phyloP scores from a whole-genome alignment of 441 rosid species.

The Raphanus hybrid region DNA sequence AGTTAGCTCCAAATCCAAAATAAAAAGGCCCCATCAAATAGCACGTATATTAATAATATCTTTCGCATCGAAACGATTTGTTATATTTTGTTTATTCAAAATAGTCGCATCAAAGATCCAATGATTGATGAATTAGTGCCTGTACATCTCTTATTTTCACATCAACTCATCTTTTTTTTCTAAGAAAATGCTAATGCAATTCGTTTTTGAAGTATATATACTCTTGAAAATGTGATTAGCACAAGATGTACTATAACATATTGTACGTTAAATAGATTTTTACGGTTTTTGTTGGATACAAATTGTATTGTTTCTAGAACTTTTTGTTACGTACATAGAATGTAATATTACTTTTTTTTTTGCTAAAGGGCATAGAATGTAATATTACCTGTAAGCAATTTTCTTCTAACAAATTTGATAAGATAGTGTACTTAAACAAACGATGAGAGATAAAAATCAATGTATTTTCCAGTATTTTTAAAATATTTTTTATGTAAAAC shows the following conservation, averaged over 20 bases:
- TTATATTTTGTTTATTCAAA: slow-evolving; percentile 26
- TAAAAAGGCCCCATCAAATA: slow-evolving; percentile 33
- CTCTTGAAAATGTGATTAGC: neutral
- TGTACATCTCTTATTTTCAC: slow-evolving; percentile 7
- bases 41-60: slow-evolving; percentile 16
- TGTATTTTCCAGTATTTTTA: neutral
- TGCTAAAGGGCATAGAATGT: neutral
- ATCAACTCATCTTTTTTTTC: neutral
- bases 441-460: neutral
- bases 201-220: neutral
- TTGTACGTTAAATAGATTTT: neutral
- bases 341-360: neutral
- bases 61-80: slow-evolving; percentile 19
- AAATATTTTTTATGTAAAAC: neutral
- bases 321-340: neutral
- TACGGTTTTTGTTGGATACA: neutral
- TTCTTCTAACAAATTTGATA: neutral
- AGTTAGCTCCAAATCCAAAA: slow-evolving; percentile 29
- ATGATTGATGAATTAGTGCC: slow-evolving; percentile 28
- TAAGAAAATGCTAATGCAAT: neutral
- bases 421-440: neutral
- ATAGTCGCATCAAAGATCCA: slow-evolving; percentile 33
- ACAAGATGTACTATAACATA: neutral
- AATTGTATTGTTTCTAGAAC: neutral
- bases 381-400: neutral